Conservation (phyloP, 1,284 basidiomycete genomes). For the Austroboletus niveus region DNA sequence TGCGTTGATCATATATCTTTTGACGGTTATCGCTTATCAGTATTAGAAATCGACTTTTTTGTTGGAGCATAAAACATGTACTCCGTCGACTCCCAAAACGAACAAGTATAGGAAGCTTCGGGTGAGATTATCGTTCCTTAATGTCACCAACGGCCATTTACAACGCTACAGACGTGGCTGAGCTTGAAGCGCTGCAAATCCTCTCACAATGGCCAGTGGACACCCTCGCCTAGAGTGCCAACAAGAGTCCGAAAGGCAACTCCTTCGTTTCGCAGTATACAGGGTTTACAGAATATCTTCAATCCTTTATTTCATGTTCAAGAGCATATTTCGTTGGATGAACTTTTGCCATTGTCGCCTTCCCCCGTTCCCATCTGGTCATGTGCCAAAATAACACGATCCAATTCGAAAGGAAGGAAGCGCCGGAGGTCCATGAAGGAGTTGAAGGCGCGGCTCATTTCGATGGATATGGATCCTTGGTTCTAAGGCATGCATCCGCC, state of each 20-base stretch:
- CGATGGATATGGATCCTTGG: slow-evolving; percentile 13
- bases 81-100: neutral
- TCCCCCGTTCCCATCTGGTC: slow-evolving; percentile 12
- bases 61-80: neutral
- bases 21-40: neutral
- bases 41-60: slow-evolving; percentile 9
- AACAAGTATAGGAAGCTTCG: slow-evolving; percentile 5
- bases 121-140: slow-evolving; percentile 6
- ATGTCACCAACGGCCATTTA: neutral
- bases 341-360: neutral
- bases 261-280: neutral
- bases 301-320: slow-evolving; percentile 2
- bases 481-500: neutral
- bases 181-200: neutral
- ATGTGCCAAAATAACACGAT: slow-evolving; percentile 21
- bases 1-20: neutral
- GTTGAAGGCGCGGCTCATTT: slow-evolving; percentile 10
- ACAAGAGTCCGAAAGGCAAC: neutral
- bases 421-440: slow-evolving; percentile 3
- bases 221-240: neutral
- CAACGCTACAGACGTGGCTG: slow-evolving; percentile 10
- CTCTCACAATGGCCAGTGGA: neutral
- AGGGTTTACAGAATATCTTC: slow-evolving; percentile 3
- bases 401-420: slow-evolving; percentile 5
- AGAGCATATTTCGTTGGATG: neutral